Evolutionary conservation across 2,329 filamentous ascomycete species (phyloP).

Genomic region (Aspergillus calidoustus): DNA sequence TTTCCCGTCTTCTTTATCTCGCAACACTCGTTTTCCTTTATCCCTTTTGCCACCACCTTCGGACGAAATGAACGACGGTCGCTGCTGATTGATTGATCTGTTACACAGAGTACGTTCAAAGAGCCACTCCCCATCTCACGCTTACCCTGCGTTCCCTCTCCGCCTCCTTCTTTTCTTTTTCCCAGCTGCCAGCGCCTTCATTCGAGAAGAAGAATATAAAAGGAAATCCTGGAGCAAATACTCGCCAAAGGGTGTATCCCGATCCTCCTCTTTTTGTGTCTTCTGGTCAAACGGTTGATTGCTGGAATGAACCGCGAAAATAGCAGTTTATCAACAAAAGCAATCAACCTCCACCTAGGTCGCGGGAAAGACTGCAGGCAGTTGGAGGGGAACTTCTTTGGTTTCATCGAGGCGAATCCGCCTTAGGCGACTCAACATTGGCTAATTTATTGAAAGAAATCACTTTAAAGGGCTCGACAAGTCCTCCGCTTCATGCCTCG

Average conservation of each 20-base stretch:
- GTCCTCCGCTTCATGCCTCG: constrained; percentile 2
- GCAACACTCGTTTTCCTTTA: constrained; percentile 2
- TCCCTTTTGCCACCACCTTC: constrained; percentile 13
- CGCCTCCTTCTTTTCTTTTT: constrained; percentile 15
- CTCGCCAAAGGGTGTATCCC: neutral
- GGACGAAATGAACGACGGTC: constrained; percentile 19
- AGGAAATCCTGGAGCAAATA: constrained; percentile 2
- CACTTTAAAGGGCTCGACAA: neutral
- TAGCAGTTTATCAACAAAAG: neutral
- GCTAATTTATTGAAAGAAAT: neutral
- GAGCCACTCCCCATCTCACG: constrained; percentile 17
- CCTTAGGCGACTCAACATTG: neutral
- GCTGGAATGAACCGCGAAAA: neutral
- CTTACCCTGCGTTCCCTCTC: constrained; percentile 17
- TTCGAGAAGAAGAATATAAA: constrained; percentile 5
- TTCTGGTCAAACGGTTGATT: neutral
- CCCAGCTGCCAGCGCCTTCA: constrained; percentile 6
- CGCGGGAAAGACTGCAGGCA: constrained; percentile 1
- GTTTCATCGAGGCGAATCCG: neutral
- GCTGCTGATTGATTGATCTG: constrained; percentile 22
- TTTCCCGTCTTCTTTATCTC: constrained; percentile 13
- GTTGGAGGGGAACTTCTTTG: neutral
- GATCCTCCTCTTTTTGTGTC: constrained; percentile 10
- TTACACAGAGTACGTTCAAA: constrained; percentile 26
- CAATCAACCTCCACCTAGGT: constrained; percentile 16